Conservation (phyloP, 2,329 filamentous ascomycete genomes). For the Monilinia laxa region DNA sequence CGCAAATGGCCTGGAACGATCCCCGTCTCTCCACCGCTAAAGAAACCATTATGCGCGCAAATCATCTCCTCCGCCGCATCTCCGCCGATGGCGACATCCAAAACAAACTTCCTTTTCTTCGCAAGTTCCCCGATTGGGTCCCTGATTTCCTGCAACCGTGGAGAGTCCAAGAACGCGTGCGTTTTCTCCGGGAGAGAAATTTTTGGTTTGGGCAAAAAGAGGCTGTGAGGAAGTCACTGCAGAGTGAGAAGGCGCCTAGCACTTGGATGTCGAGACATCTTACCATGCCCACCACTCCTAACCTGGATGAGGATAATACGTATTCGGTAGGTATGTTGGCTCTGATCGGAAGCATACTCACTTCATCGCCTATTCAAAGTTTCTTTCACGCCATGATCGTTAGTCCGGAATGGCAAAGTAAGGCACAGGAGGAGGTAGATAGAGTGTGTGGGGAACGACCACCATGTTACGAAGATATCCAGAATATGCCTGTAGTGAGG, state of each 20-base stretch:
- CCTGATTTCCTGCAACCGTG: slow-evolving; percentile 26
- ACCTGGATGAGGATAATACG: slow-evolving; percentile 13
- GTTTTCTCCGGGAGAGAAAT: slow-evolving; percentile 21
- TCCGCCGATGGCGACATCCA: slow-evolving; percentile 24
- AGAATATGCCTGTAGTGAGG: slow-evolving; percentile 47
- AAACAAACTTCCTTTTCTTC: slow-evolving; percentile 27
- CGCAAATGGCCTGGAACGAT: slow-evolving; percentile 26
- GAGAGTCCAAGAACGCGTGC: slow-evolving; percentile 21
- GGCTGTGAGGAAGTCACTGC: slow-evolving; percentile 11
- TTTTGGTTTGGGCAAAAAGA: slow-evolving; percentile 28
- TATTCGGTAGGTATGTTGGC: slow-evolving; percentile 22
- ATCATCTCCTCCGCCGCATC: slow-evolving; percentile 23
- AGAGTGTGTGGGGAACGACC: slow-evolving; percentile 49
- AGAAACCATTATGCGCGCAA: slow-evolving; percentile 23
- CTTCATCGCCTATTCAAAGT: slow-evolving; percentile 37
- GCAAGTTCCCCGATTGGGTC: slow-evolving; percentile 24
- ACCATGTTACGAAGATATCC: slow-evolving; percentile 49
- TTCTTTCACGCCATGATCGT: slow-evolving; percentile 34
- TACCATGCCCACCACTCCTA: not conserved
- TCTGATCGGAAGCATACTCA: slow-evolving; percentile 27
- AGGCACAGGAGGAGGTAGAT: slow-evolving; percentile 48
- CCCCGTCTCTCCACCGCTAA: slow-evolving; percentile 21
- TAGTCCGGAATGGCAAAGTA: slow-evolving; percentile 29
- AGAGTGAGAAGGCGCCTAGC: slow-evolving; percentile 1
- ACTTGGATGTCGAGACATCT: slow-evolving; percentile 17